Evolutionary conservation across 73 alveolate genomes (phyloP), one percentile per base, ranked within the genome.

Genomic region (Symbiodinium natans): DNA sequence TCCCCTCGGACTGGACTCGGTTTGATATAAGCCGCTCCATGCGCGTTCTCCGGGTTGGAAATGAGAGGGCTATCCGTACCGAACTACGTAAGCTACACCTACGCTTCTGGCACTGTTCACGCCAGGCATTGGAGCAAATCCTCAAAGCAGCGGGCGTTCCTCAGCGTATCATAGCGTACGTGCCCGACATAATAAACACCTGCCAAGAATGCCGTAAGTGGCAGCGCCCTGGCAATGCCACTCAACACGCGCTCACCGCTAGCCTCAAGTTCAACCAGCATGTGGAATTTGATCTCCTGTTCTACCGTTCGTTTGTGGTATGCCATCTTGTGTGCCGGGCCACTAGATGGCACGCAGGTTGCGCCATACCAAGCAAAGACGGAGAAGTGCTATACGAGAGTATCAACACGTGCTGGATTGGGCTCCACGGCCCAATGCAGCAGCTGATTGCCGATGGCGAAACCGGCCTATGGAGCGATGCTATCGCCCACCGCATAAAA

Each of bases 371-470:
- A 2, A 36, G 33, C 52, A 77, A 38, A n/a, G 54, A 77, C 3
- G 52, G 33, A 1, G 54, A 77, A 9, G 87, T 5, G 0, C 17
- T 77, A 5, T 38, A 27, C 27, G 36, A n/a, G 0, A 36, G 29
- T 5, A 17, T 77, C 7, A 5, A 31, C n/a, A n/a, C 42, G 29
- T 3, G n/a, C 19, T 77, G 87, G 87, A 5, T 77, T 4, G 1
- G 33, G 25, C 29, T 77, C 3, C 52, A 36, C n/a, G 87, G 87
- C 8, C 87, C 87, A 10, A 77, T 77, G 87, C 87, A 77, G 87
- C 42, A 33, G 29, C 87, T 77, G 25, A 77, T 77, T 36, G 48
- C 52, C n/a, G 87, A 77, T 31, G 87, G 87, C 7, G 87, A 77
- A 33, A 3, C 87, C 19, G 87, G 87, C 10, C 54, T 77, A 27